phyloP scores from a whole-genome alignment of 495 filamentous ascomycete genomes.

The Gamarada debralockiae region DNA sequence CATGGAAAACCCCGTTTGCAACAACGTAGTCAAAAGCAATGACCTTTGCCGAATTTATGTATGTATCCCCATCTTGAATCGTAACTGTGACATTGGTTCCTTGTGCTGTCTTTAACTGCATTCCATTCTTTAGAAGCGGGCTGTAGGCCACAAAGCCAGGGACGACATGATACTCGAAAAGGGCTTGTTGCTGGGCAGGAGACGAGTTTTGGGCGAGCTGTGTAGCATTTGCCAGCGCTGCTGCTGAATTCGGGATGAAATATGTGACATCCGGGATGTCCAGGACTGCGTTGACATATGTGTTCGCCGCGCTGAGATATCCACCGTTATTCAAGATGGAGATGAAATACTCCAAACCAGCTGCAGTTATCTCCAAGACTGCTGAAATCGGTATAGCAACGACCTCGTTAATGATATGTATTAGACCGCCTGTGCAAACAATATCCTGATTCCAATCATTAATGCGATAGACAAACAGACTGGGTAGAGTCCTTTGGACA shows the following conservation, averaged over 20 bases:
- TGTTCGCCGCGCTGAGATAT: background rate
- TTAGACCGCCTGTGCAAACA: slow-evolving; percentile 40
- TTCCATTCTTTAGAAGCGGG: slow-evolving; percentile 27
- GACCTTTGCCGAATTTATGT: slow-evolving; percentile 34
- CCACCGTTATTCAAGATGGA: background rate
- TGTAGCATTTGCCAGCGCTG: slow-evolving; percentile 29
- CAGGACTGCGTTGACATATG: slow-evolving; percentile 1
- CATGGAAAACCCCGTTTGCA: slow-evolving; percentile 35
- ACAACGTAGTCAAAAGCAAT: slow-evolving; percentile 28
- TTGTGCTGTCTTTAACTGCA: slow-evolving; percentile 25
- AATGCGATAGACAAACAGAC: too few relatives aligned
- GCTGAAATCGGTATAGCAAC: slow-evolving; percentile 34
- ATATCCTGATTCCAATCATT: slow-evolving; percentile 34
- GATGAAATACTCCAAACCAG: background rate
- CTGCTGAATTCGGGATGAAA: slow-evolving; percentile 42
- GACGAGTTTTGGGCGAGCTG: slow-evolving; percentile 18
- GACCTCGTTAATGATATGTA: slow-evolving; percentile 42
- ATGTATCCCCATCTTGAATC: slow-evolving; percentile 23
- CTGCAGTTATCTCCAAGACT: background rate
- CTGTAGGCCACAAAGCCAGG: slow-evolving; percentile 29
- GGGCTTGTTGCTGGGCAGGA: background rate
- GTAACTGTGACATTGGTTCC: slow-evolving; percentile 29
- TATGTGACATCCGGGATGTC: slow-evolving; percentile 35
- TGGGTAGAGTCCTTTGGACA: too few relatives aligned
- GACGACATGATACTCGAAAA: slow-evolving; percentile 28